Conservation (phyloP, 2,329 filamentous ascomycete genomes). For the Lizonia empirigonia region DNA sequence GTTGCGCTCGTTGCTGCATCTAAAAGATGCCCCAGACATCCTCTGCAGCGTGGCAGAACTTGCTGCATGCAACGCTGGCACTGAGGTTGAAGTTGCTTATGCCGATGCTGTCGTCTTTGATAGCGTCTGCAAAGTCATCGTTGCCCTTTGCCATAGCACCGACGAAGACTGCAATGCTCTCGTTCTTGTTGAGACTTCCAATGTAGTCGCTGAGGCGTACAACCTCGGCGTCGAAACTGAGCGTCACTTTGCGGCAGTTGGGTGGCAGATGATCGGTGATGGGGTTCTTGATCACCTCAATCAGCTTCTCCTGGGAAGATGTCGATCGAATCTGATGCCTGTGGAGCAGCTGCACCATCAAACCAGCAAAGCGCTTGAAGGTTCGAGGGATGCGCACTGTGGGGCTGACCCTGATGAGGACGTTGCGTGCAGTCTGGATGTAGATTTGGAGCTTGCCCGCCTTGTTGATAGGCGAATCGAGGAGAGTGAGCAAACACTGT, state of each 20-base stretch:
- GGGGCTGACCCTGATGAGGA: conserved; percentile 97
- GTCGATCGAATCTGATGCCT: conserved; percentile 94
- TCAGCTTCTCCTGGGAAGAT: conserved; percentile 94
- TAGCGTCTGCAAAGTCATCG: conserved; percentile 92
- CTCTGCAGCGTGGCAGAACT: conserved; percentile 98
- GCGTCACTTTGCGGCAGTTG: conserved; percentile 96
- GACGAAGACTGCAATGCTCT: conserved; percentile 97
- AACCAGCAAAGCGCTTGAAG: conserved; percentile 96
- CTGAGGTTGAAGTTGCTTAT: conserved; percentile 98
- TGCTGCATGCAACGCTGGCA: conserved; percentile 98
- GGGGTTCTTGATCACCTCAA: conserved; percentile 97
- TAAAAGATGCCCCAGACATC: conserved; percentile 95
- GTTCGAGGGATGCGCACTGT: conserved; percentile 96
- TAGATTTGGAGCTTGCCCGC: conserved; percentile 97
- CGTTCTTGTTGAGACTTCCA: conserved; percentile 74
- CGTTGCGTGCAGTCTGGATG: conserved; percentile 96
- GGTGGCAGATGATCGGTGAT: conserved; percentile 96
- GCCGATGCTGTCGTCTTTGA: conserved; percentile 95
- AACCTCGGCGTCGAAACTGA: conserved; percentile 90
- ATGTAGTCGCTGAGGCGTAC: conserved; percentile 91
- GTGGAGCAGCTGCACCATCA: conserved; percentile 98
- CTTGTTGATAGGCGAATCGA: conserved; percentile 99
- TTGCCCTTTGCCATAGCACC: conserved; percentile 98
- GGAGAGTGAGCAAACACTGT: conserved; percentile 92
- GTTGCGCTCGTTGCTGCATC: conserved; percentile 26